Percentiles rank a stretch among this genome's conserved stretches.
Conservation (phyloP, 2,329 filamentous ascomycete genomes). For the Phialocephala sp. region DNA sequence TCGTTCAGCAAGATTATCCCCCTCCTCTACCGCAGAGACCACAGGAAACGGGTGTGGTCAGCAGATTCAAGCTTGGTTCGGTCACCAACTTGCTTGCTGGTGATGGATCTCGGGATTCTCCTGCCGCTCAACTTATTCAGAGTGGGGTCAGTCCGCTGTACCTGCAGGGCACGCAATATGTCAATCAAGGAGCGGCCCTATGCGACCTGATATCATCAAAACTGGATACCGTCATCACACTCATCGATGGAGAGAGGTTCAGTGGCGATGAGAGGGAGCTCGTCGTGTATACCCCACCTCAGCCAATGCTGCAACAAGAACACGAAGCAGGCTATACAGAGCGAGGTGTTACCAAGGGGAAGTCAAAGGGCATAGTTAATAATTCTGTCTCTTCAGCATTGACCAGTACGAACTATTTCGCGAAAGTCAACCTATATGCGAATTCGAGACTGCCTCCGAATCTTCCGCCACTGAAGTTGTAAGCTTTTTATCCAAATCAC, state of each 20-base stretch:
- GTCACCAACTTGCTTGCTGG: slow-evolving; percentile 44
- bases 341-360: slow-evolving; percentile 38
- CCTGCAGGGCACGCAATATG: slow-evolving; percentile 49
- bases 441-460: slow-evolving; percentile 76
- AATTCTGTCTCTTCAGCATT: slow-evolving; percentile 46
- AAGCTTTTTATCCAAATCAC: slow-evolving; percentile 41
- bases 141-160: slow-evolving; percentile 53
- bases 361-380: slow-evolving; percentile 42
- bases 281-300: slow-evolving; percentile 34
- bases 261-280: slow-evolving; percentile 61
- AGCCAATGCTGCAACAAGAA: slow-evolving; percentile 34
- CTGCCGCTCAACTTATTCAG: slow-evolving; percentile 48
- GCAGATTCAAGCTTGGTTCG: slow-evolving; percentile 35
- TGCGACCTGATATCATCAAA: slow-evolving; percentile 66
- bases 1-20: slow-evolving; percentile 29
- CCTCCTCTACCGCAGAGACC: slow-evolving; percentile 31
- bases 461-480: slow-evolving; percentile 72
- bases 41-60: slow-evolving; percentile 25
- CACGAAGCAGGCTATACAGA: slow-evolving; percentile 28
- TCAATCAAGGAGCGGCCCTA: slow-evolving; percentile 53
- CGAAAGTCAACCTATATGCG: slow-evolving; percentile 78
- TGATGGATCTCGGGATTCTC: slow-evolving; percentile 42
- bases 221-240: slow-evolving; percentile 72
- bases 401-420: slow-evolving; percentile 64
- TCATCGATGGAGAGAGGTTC: slow-evolving; percentile 69